A percentile compares a stretch with the other conserved stretches of the same genome.
Evolutionary conservation across 2,329 filamentous ascomycete species (phyloP).

Genomic region (Sporothrix mexicana): DNA sequence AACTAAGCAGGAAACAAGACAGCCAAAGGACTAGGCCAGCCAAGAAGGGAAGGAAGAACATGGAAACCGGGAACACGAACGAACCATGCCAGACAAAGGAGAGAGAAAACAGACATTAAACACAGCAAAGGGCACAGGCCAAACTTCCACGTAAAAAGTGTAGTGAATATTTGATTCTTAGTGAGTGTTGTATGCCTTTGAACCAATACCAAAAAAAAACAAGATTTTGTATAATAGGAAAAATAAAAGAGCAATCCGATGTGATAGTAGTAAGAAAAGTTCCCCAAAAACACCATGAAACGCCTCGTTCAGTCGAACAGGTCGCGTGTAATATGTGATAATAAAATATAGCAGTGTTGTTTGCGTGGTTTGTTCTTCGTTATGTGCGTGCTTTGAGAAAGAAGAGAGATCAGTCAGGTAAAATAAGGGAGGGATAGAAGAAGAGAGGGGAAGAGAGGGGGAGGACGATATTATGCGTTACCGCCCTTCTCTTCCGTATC

Average conservation of each 20-base stretch:
- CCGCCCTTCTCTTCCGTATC: slow-evolving; percentile 94
- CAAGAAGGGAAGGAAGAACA: background rate
- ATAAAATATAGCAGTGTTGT: background rate
- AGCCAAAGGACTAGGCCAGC: background rate
- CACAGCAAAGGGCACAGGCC: background rate
- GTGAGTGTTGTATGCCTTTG: background rate
- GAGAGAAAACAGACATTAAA: background rate
- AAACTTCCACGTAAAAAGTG: background rate
- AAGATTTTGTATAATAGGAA: background rate
- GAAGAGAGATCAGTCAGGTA: background rate
- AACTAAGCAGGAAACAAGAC: background rate
- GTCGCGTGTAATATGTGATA: slow-evolving; percentile 30
- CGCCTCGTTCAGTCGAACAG: slow-evolving; percentile 34
- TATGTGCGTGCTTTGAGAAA: background rate
- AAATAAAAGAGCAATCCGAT: background rate
- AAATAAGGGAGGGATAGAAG: background rate
- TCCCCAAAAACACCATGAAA: slow-evolving; percentile 33
- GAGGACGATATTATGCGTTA: slow-evolving; percentile 59
- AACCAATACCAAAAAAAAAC: background rate
- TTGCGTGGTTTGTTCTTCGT: too few relatives aligned
- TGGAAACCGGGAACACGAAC: background rate
- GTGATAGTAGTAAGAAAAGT: background rate
- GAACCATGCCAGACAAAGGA: background rate
- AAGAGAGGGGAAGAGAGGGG: background rate
- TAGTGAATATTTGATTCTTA: background rate